Percentiles rank a stretch among this genome's conserved stretches.
Conservation (phyloP, 2,329 filamentous ascomycete genomes). For the Stachybotrys chlorohalonatus region DNA sequence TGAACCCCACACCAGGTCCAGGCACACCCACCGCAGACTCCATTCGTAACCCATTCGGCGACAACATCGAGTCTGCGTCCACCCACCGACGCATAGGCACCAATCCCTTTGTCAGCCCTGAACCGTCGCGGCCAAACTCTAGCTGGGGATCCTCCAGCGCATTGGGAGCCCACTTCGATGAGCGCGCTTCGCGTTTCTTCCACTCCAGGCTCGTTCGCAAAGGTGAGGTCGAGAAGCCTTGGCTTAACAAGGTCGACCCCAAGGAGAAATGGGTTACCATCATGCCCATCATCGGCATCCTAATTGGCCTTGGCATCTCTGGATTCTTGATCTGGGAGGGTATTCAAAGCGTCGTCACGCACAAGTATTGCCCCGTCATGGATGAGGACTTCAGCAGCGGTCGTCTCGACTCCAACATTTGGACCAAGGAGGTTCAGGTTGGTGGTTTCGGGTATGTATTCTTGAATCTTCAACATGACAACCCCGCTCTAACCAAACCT, state of each 20-base stretch:
- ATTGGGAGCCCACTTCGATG: slow-evolving; percentile 23
- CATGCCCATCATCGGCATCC: slow-evolving; percentile 62
- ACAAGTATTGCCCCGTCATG: slow-evolving; percentile 63
- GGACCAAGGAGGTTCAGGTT: slow-evolving; percentile 67
- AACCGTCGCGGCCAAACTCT: slow-evolving; percentile 35
- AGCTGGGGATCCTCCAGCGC: slow-evolving; percentile 37
- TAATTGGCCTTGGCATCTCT: slow-evolving; percentile 57
- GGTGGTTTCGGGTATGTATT: slow-evolving; percentile 63
- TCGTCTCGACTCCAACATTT: slow-evolving; percentile 50
- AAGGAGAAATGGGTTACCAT: slow-evolving; percentile 84
- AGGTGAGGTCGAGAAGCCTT: slow-evolving; percentile 66
- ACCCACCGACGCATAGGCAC: slow-evolving; percentile 19
- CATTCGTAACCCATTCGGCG: slow-evolving; percentile 30
- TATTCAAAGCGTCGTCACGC: slow-evolving; percentile 58
- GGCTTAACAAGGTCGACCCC: slow-evolving; percentile 63
- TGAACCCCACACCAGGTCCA: slow-evolving; percentile 27
- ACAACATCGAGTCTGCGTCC: slow-evolving; percentile 26
- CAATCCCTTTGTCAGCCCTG: slow-evolving; percentile 39
- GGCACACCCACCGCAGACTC: slow-evolving; percentile 32
- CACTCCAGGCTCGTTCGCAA: slow-evolving; percentile 65
- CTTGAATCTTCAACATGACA: not conserved
- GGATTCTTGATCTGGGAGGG: slow-evolving; percentile 72
- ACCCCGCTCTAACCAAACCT: not conserved
- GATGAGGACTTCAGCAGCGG: slow-evolving; percentile 54
- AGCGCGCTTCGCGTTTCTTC: slow-evolving; percentile 50